Evolutionary conservation across 345 rosid species (phyloP), one percentile per base, ranked within the genome.

Genomic region (Rhodomyrtus tomentosa): DNA sequence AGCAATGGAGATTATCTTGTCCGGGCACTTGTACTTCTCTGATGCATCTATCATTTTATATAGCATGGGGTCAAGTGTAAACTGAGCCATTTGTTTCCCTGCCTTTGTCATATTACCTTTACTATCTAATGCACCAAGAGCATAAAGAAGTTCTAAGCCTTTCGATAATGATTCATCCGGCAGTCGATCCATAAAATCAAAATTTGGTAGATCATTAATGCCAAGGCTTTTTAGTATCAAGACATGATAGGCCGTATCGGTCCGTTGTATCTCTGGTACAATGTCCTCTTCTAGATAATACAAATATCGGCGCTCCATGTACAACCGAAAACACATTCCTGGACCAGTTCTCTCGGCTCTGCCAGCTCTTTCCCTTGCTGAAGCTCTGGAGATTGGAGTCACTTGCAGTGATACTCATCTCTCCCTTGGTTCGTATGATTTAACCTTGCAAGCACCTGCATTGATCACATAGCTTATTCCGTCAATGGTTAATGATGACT

Each of bases 261-360:
- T 97, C 80, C 98, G 91, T 82, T 97, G 98, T 87, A 97, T 92
- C 91, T 96, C 99, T 36, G 99, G 98, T 50, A 94, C 91, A 0
- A 98, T 93, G 85, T 95, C 95, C 74, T 96, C 99, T 84, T 96
- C 98, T 88, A 96, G 91, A 85, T 96, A 98, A 74, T 94, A 92
- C 85, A 91, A 85, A 90, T 92, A 96, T 84, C 93, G 93, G 88
- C 91, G 92, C 29, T 92, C 92, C 29, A 98, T 96, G 91, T 95
- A 96, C 91, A 96, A 87, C 52, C 98, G 93, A 59, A 88, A 96
- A 86, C 99, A 96, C 88, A 91, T 91, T 84, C 99, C 99, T 51
- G 98, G 96, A 85, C 99, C 97, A n/a, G 98, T 96, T 88, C 98
- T 91, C 85, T 98, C 99, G 82, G 98, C 96, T 2, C 99, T 94